These are phyloP conservation scores for Solanum gracilifrons DNA, from an alignment of 257 asterid genomes.

Conservation along the genomic window DNA sequence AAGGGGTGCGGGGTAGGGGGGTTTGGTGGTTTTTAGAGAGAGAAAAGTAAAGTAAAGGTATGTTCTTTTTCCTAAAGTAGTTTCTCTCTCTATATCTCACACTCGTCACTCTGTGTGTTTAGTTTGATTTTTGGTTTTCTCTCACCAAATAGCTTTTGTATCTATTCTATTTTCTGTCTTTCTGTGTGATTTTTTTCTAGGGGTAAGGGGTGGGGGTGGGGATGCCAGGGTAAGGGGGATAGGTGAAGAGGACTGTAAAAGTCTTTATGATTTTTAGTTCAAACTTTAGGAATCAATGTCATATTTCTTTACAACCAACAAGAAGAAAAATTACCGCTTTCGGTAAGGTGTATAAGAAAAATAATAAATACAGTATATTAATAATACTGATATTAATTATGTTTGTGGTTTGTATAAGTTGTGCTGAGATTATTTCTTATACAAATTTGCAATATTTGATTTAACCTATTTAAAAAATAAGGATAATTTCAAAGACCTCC, in stretches of 20 bases:
- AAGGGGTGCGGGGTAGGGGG: neutral
- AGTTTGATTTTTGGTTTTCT: neutral
- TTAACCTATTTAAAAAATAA: no score
- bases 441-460: no score
- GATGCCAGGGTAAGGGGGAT: neutral
- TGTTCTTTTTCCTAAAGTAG: neutral
- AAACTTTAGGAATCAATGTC: neutral
- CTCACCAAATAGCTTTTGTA: neutral
- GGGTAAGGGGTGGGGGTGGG: neutral
- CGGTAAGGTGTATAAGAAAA: neutral
- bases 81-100: slow-evolving; percentile 6
- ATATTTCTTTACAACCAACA: neutral
- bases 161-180: neutral
- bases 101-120: neutral
- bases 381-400: no score
- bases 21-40: slow-evolving; percentile 1
- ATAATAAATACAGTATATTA: no score
- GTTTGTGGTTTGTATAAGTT: no score
- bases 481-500: no score
- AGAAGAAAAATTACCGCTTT: neutral
- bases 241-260: neutral
- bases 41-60: neutral
- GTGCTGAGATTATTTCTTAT: no score
- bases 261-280: neutral
- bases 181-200: neutral